These are phyloP conservation scores for Chlamydomonas urium DNA, from an alignment of 139 green algal species.

Conservation along the genomic window DNA sequence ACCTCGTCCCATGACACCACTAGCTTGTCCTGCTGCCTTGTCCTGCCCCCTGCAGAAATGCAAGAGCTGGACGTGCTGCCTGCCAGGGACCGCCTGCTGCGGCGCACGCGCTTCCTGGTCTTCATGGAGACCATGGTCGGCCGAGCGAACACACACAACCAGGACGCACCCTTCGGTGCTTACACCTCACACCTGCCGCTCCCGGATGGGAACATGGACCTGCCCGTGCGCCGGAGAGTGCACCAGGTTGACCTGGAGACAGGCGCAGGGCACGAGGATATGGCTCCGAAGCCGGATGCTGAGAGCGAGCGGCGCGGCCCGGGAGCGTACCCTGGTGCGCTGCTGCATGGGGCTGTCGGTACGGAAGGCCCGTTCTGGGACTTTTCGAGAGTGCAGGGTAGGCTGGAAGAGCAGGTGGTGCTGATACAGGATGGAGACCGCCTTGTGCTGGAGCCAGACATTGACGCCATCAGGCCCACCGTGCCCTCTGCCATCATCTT, in stretches of 20 bases:
- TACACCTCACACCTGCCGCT: conserved; percentile 24
- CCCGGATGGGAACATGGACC: conserved; percentile 27
- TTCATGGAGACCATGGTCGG: conserved; percentile 14
- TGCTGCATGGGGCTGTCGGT: neutral
- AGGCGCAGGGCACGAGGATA: neutral
- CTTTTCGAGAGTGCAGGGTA: conserved; percentile 8
- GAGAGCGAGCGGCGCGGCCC: conserved; percentile 5
- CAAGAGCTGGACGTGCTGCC: conserved; percentile 11
- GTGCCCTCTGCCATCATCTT: neutral
- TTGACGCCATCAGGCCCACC: neutral
- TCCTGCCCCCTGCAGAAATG: neutral
- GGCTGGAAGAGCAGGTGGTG: too few species aligned
- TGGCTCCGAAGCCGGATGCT: neutral
- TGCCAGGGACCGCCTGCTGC: conserved; percentile 1
- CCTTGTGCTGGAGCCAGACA: neutral
- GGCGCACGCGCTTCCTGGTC: conserved; percentile 5
- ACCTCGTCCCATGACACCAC: too few species aligned
- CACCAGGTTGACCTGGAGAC: conserved; percentile 8
- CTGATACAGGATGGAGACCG: conserved; percentile 6
- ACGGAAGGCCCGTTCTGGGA: conserved; percentile 1
- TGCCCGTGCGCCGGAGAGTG: neutral
- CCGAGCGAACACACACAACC: neutral
- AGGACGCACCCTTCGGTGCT: neutral
- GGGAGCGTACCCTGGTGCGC: neutral
- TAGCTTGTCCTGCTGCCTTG: too few species aligned